Percentiles rank a stretch among this genome's conserved stretches.
Conservation (phyloP, 1,139 yeast species). For the Saccharomycopsis phalli region DNA sequence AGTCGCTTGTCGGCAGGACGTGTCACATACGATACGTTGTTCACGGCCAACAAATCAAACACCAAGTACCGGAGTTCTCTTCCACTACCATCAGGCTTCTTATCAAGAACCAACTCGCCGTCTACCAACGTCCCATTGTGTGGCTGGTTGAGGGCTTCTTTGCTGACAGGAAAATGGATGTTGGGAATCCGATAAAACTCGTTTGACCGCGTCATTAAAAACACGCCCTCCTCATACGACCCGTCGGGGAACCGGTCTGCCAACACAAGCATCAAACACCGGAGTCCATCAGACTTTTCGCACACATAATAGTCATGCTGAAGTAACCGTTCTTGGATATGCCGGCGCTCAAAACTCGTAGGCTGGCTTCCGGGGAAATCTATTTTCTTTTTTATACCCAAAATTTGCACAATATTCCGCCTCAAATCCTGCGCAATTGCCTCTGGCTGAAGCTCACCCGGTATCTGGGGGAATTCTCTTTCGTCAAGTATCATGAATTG, state of each 20-base stretch:
- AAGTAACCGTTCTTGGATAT: conserved; percentile 53
- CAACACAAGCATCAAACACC: conserved; percentile 63
- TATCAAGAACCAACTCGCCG: conserved; percentile 73
- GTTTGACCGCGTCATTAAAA: conserved; percentile 75
- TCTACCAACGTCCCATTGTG: conserved; percentile 88
- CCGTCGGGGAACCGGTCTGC: conserved; percentile 41
- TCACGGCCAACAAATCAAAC: conserved; percentile 84
- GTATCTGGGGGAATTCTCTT: conserved; percentile 71
- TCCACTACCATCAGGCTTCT: conserved; percentile 39
- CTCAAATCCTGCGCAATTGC: conserved; percentile 61
- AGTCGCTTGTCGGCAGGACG: conserved; percentile 71
- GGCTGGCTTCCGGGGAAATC: conserved; percentile 92
- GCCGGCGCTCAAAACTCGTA: conserved; percentile 74
- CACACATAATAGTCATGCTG: conserved; percentile 77
- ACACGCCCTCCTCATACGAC: conserved; percentile 69
- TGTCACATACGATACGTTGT: conserved; percentile 60
- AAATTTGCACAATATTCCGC: conserved; percentile 58
- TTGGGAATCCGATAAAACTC: conserved; percentile 76
- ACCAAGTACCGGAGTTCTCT: conserved; percentile 72
- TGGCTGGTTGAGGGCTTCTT: conserved; percentile 45
- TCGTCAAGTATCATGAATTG: conserved; percentile 30
- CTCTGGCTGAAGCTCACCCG: conserved; percentile 71
- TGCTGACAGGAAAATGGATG: conserved; percentile 70
- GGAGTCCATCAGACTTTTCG: conserved; percentile 90
- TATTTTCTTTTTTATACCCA: conserved; percentile 40